phyloP scores from a whole-genome alignment of 2,329 filamentous ascomycete species.

The Diaporthe capsici region DNA sequence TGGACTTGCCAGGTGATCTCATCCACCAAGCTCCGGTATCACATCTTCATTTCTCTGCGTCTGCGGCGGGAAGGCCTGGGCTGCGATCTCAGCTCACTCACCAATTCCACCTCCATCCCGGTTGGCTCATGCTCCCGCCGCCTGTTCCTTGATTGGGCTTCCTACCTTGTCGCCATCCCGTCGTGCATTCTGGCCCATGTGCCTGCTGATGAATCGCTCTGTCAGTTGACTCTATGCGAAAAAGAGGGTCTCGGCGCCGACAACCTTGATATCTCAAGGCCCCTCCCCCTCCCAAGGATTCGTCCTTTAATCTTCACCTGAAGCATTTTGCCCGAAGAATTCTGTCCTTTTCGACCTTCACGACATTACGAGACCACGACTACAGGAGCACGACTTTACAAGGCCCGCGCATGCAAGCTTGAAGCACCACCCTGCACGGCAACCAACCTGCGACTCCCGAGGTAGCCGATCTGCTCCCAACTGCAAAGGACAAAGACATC shows the following conservation, averaged over 20 bases:
- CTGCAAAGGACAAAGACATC: not conserved
- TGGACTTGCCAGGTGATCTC: constrained; percentile 26
- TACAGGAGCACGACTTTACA: not conserved
- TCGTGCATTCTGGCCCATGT: constrained; percentile 28
- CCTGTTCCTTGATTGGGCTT: constrained; percentile 29
- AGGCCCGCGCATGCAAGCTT: not conserved
- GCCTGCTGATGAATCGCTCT: constrained; percentile 31
- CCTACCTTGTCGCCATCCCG: constrained; percentile 25
- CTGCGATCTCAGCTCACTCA: constrained; percentile 41
- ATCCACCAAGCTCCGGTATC: constrained; percentile 30
- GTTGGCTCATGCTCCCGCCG: constrained; percentile 27
- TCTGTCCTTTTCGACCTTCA: not conserved
- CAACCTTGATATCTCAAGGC: constrained; percentile 14
- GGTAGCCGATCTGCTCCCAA: not conserved
- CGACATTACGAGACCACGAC: constrained; percentile 19
- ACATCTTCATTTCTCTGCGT: constrained; percentile 34
- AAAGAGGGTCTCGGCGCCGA: constrained; percentile 20
- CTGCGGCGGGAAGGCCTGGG: constrained; percentile 38
- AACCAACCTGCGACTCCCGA: not conserved
- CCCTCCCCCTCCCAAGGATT: constrained; percentile 8
- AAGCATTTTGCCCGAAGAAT: not conserved
- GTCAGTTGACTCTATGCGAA: constrained; percentile 22
- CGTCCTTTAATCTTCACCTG: constrained; percentile 28
- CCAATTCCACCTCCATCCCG: constrained; percentile 20
- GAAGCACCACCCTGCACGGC: constrained; percentile 2